Evolutionary conservation across 1,284 basidiomycete species (phyloP).

Genomic region (Cutaneotrichosporon sp.): DNA sequence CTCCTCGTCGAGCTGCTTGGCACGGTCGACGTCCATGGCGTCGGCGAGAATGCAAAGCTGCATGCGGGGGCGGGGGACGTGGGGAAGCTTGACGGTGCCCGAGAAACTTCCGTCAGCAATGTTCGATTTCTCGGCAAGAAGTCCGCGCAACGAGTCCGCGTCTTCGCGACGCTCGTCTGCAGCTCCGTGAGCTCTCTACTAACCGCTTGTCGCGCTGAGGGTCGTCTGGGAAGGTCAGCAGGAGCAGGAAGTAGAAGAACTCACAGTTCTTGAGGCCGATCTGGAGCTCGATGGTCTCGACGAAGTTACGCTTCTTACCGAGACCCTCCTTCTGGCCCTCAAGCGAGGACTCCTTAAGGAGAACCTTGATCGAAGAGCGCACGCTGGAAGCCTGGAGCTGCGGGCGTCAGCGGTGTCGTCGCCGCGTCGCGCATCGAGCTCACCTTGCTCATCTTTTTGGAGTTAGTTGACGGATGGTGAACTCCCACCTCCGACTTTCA

Average conservation of each 20-base stretch:
- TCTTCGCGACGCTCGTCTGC: background rate
- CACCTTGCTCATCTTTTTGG: conserved; percentile 17
- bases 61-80: conserved; percentile 98
- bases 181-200: background rate
- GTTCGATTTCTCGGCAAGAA: background rate
- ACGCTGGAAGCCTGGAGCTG: conserved; percentile 97
- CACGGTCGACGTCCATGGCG: conserved; percentile 93
- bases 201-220: conserved; percentile 55
- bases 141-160: too few relatives aligned
- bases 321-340: conserved; percentile 51
- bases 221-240: too few relatives aligned
- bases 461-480: conserved; percentile 14
- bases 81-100: conserved; percentile 94
- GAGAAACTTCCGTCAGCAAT: conserved; percentile 55
- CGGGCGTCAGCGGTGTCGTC: conserved; percentile 3
- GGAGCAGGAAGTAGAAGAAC: too few relatives aligned
- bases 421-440: background rate
- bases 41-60: conserved; percentile 99
- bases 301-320: conserved; percentile 67
- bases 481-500: background rate
- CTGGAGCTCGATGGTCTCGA: conserved; percentile 88
- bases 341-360: conserved; percentile 66
- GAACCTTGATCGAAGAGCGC: conserved; percentile 90
- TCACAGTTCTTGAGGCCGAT: conserved; percentile 98
- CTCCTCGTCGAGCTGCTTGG: conserved; percentile 54